Conservation (phyloP, 2,329 filamentous ascomycete species). For the Penicillium sp. region DNA sequence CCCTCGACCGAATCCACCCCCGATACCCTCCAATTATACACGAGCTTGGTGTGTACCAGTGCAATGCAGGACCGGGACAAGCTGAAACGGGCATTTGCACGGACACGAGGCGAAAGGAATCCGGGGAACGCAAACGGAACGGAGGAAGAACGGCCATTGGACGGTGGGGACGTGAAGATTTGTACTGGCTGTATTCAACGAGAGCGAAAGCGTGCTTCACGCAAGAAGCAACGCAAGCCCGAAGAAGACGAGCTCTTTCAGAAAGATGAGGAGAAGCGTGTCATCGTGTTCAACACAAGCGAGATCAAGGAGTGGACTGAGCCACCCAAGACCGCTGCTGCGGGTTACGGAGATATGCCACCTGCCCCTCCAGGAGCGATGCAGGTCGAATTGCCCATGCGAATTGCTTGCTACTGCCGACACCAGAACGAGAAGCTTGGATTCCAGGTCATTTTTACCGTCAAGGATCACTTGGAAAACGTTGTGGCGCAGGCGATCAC, state of each 20-base stretch:
- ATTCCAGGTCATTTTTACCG: conserved; percentile 90
- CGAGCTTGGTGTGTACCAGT: conserved; percentile 86
- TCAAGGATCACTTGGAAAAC: conserved; percentile 77
- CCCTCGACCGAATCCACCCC: conserved; percentile 64
- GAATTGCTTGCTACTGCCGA: conserved; percentile 94
- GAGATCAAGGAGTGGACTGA: conserved; percentile 83
- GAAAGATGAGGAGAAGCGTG: conserved; percentile 74
- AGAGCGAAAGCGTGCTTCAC: conserved; percentile 84
- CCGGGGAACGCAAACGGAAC: conserved; percentile 43
- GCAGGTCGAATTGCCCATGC: conserved; percentile 85
- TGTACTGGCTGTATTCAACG: conserved; percentile 88
- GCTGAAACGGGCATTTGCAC: conserved; percentile 65
- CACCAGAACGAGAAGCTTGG: conserved; percentile 93
- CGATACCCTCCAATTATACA: conserved; percentile 77
- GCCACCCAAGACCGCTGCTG: conserved; percentile 56
- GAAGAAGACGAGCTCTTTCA: conserved; percentile 91
- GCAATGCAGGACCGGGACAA: conserved; percentile 76
- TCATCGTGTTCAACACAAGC: conserved; percentile 88
- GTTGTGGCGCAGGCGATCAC: conserved; percentile 83
- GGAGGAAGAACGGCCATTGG: conserved; percentile 72
- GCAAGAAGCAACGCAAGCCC: conserved; percentile 91
- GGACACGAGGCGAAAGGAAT: conserved; percentile 50
- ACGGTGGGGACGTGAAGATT: conserved; percentile 92
- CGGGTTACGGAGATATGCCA: conserved; percentile 42
- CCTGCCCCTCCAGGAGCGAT: conserved; percentile 59